Conservation (phyloP, 768 basidiomycete species). For the Leccinum disarticulatum region DNA sequence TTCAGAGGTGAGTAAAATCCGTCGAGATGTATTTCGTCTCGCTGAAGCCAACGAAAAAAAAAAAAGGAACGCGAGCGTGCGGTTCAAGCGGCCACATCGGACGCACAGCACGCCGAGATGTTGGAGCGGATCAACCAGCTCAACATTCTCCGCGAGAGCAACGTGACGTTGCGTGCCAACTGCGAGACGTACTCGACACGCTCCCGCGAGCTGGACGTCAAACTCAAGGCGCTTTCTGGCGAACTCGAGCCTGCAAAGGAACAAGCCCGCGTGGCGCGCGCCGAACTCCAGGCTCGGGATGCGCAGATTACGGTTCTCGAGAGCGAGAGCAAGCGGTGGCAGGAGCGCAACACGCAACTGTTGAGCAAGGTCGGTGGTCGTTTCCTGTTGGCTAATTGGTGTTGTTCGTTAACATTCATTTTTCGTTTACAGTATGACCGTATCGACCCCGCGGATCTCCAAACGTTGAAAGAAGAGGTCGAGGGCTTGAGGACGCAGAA, state of each 20-base stretch:
- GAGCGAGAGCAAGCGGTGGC: slow-evolving; percentile 78
- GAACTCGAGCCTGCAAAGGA: slow-evolving; percentile 79
- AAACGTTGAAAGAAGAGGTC: slow-evolving; percentile 73
- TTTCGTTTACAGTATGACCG: slow-evolving; percentile 68
- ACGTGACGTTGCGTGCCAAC: slow-evolving; percentile 78
- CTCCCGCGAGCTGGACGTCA: slow-evolving; percentile 62
- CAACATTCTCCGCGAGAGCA: slow-evolving; percentile 84
- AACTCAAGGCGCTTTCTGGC: slow-evolving; percentile 53
- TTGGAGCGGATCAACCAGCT: slow-evolving; percentile 85
- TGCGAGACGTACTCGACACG: slow-evolving; percentile 70
- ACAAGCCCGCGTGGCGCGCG: slow-evolving; percentile 60
- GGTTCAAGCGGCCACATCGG: slow-evolving; percentile 65
- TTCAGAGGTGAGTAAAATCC: slow-evolving; percentile 53
- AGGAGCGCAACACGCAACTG: slow-evolving; percentile 78
- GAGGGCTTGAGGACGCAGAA: slow-evolving; percentile 48
- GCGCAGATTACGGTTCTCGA: slow-evolving; percentile 69
- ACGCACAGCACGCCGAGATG: slow-evolving; percentile 80
- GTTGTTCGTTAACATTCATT: neutral
- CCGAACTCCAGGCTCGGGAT: slow-evolving; percentile 72
- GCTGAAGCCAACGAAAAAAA: neutral
- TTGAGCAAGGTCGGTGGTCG: slow-evolving; percentile 63
- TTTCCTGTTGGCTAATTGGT: neutral
- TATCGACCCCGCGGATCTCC: slow-evolving; percentile 82
- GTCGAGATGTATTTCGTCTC: neutral
- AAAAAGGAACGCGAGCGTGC: slow-evolving; percentile 74